Percentiles rank a stretch among this genome's conserved stretches.
Conservation (phyloP, 2,329 filamentous ascomycete species). For the Hymenoscyphus fraxineus region DNA sequence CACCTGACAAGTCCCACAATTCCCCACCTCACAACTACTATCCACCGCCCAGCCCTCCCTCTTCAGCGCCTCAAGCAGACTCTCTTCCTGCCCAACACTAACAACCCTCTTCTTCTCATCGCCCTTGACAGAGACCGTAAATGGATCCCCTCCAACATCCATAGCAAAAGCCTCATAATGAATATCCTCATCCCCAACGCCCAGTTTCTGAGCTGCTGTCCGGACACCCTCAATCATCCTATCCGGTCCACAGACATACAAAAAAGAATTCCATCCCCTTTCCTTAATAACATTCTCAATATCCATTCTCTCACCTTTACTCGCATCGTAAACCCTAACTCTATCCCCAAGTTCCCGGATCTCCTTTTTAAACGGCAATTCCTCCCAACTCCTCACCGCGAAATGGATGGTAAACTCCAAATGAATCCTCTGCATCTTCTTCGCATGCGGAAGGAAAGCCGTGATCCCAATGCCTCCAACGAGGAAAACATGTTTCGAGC, state of each 20-base stretch:
- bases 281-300: conserved; percentile 43
- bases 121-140: conserved; percentile 48
- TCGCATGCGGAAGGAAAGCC: conserved; percentile 53
- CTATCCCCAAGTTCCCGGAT: conserved; percentile 42
- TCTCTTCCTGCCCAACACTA: conserved; percentile 40
- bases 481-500: conserved; percentile 59
- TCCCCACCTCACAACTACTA: conserved; percentile 42
- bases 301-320: conserved; percentile 49
- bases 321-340: conserved; percentile 51
- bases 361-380: conserved; percentile 52
- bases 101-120: conserved; percentile 39
- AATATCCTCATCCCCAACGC: conserved; percentile 48
- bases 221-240: conserved; percentile 53
- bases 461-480: conserved; percentile 64
- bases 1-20: conserved; percentile 42
- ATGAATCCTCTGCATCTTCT: conserved; percentile 42
- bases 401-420: conserved; percentile 55
- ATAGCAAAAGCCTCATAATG: conserved; percentile 60
- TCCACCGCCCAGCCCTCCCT: conserved; percentile 40
- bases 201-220: conserved; percentile 39
- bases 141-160: conserved; percentile 53
- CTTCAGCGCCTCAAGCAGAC: conserved; percentile 40
- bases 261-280: conserved; percentile 50
- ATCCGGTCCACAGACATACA: conserved; percentile 59
- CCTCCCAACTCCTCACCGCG: conserved; percentile 48